Base-by-base conservation (phyloP, 2,329 filamentous ascomycete species). In the Rutstroemia sp. region DNA sequence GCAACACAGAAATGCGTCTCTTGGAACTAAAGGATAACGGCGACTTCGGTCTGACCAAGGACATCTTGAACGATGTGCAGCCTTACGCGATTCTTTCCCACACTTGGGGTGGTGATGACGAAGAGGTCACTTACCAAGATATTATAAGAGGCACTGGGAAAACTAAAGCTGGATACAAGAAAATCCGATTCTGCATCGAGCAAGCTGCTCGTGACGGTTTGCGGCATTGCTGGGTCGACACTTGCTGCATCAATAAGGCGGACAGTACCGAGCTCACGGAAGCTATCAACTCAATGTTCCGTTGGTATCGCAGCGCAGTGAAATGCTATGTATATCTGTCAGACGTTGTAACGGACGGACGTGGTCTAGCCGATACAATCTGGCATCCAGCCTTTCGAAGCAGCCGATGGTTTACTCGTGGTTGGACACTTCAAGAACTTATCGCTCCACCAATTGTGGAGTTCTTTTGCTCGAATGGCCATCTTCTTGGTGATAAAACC, bases 281-380 rank as follows among this genome's bases (percentile, higher is more conserved):
- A 8, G 21, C 45, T 4, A 54, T 54, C 3, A 54, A 48, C 23
- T 54, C 52, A 3, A 54, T 54, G 30, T 54, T 34, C 41, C 44
- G 34, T 1, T 54, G 45, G 45, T 54, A 54, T 37, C 52, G 44
- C 19, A 30, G 27, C 5, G 8, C 51, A 3, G 7, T 6, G 9
- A 9, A 5, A 4, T 54, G 45, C 23, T 54, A 54, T 5, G 16
- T 49, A 3, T 54, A 54, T n/a, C 18, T 49, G 16, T 42, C 45
- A 2, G 45, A 54, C 23, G 10, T 54, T 14, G 16, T 12, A 12
- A 23, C 44, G 14, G 0, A 27, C 8, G 44, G n/a, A 3, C 5
- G 16, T 18, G 12, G 16, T 27, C 19, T 5, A 5, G 3, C 30
- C 2, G 9, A 34, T 12, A 34, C 0, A 7, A 48, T 3, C 14